Evolutionary conservation across 2,329 filamentous ascomycete species (phyloP), one percentile per base, ranked within the genome.

Genomic region (Aspergillus quadrilineatus): DNA sequence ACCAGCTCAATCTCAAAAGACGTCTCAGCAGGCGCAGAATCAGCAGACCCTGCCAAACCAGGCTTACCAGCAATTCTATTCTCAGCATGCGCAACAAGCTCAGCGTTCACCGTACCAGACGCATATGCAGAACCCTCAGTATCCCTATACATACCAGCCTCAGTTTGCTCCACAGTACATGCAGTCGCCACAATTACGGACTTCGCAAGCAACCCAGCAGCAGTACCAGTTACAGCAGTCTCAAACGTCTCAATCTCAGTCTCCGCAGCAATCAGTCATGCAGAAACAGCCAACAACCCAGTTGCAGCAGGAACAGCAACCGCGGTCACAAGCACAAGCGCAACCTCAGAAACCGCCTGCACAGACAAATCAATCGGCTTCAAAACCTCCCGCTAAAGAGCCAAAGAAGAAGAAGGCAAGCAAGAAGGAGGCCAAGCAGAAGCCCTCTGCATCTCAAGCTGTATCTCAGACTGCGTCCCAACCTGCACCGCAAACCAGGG

Each of bases 41-140:
- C 58, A 15, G 26, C 61, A 60, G 17, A 29, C 28, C 34, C 53
- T 55, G 17, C 48, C 57, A 29, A 45, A 55, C 8, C 58, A 64
- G 37, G n/a, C 55, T 45, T 53, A 62, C 26, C 44, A 46, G 3
- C 44, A 46, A 46, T 6, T 44, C 5, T 44, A 44, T 22, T 6
- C 44, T 8, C 56, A 61, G 17, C 61, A 60, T 34, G 57, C 59
- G 9, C 62, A 61, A 15, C 28, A 61, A 34, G 29, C 64, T 6
- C 60, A 60, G 12, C 57, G 66, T 30, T 44, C 56, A 32, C 62
- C 64, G 37, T 61, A 63, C 7, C 63, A 64, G 47, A 52, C 57
- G 10, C 62, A 63, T 36, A 50, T 57, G 22, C 63, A 63, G 41
- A 53, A 62, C 15, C 55, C 55, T 12, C 50, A 53, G 22, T 34